phyloP scores from a whole-genome alignment of 768 basidiomycete species.

The Clitopilus hobsonii region DNA sequence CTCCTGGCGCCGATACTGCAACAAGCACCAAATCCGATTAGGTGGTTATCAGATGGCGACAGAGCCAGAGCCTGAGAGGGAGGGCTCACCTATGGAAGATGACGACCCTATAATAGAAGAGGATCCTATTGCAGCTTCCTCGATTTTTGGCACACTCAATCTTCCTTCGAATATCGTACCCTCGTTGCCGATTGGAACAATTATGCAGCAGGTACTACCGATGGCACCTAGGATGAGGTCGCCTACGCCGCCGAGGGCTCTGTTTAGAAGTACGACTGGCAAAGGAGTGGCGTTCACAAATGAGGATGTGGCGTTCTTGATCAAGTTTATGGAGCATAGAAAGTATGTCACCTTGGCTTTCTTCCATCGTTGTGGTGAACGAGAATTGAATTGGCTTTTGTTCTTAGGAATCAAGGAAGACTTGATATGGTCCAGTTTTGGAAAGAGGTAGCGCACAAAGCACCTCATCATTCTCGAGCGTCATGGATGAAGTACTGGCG shows the following conservation, averaged over 20 bases:
- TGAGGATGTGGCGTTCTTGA: slow-evolving; percentile 74
- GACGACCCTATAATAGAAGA: slow-evolving; percentile 37
- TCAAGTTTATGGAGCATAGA: slow-evolving; percentile 73
- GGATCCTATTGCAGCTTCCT: slow-evolving; percentile 20
- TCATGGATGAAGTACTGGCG: slow-evolving; percentile 96
- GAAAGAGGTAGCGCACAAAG: slow-evolving; percentile 76
- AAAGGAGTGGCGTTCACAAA: slow-evolving; percentile 88
- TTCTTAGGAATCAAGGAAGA: slow-evolving; percentile 47
- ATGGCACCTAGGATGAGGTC: slow-evolving; percentile 51
- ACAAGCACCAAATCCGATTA: slow-evolving; percentile 88
- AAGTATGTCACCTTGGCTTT: slow-evolving; percentile 45
- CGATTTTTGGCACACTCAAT: neutral
- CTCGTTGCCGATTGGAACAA: neutral
- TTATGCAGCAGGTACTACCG: slow-evolving; percentile 29
- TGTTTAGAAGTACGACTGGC: slow-evolving; percentile 82
- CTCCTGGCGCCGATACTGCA: slow-evolving; percentile 89
- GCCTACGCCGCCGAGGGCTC: slow-evolving; percentile 74
- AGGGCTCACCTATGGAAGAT: slow-evolving; percentile 27
- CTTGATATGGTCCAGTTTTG: slow-evolving; percentile 75
- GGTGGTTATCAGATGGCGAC: slow-evolving; percentile 79
- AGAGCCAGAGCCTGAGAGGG: slow-evolving; percentile 25
- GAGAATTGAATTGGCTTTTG: neutral
- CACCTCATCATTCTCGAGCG: slow-evolving; percentile 86
- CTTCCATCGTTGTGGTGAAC: neutral
- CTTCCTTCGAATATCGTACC: neutral